Conservation (phyloP, 345 rosid genomes). For the thale cress (Arabidopsis thaliana) region TAIR10.1 NC_003074.8:8962001-8962500, state of each 20-base stretch:
- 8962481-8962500: slow-evolving; percentile 14
- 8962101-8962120: slow-evolving; percentile 91
- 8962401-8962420: slow-evolving; percentile 86
- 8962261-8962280: slow-evolving; percentile 52
- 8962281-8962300: slow-evolving; percentile 93
- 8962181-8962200: slow-evolving; percentile 4
- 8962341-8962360: slow-evolving; percentile 83
- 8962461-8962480: background rate
- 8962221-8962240: background rate
- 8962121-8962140: slow-evolving; percentile 84
- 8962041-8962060: background rate
- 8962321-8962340: slow-evolving; percentile 91
- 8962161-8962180: slow-evolving; percentile 57
- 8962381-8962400: slow-evolving; percentile 56
- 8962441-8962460: background rate
- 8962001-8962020: slow-evolving; percentile 88
- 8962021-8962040: slow-evolving; percentile 54
- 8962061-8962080: slow-evolving; percentile 9
- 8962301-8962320: slow-evolving; percentile 84
- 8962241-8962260: slow-evolving; percentile 1
- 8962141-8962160: slow-evolving; percentile 95
- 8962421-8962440: slow-evolving; percentile 63
- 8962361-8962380: slow-evolving; percentile 81
- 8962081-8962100: slow-evolving; percentile 51
- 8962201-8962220: background rate